Evolutionary conservation across 495 filamentous ascomycete genomes (phyloP).

Genomic region (Penicillium ucsense): DNA sequence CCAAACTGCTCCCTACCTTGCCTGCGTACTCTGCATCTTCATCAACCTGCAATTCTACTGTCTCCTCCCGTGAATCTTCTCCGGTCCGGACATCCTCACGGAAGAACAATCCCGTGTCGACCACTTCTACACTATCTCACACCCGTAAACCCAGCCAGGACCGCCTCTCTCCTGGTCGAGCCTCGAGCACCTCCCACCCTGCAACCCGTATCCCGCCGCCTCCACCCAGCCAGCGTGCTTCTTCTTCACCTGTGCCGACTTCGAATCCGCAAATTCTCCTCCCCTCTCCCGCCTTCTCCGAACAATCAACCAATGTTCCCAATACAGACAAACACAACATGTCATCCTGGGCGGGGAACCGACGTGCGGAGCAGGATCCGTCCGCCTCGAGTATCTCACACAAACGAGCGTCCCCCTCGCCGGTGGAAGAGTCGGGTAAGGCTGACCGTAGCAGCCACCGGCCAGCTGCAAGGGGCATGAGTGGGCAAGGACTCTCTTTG

Average conservation of each 20-base stretch:
- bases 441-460: conserved; percentile 27
- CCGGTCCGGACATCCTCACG: conserved; percentile 32
- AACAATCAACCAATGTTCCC: conserved; percentile 48
- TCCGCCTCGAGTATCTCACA: conserved; percentile 34
- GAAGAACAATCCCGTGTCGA: conserved; percentile 20
- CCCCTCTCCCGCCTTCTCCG: conserved; percentile 41
- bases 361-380: conserved; percentile 29
- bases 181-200: conserved; percentile 29
- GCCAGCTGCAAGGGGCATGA: conserved; percentile 47
- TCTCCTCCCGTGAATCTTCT: conserved; percentile 43
- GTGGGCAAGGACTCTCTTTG: conserved; percentile 57
- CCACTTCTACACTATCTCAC: conserved; percentile 30
- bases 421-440: conserved; percentile 25
- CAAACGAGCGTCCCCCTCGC: conserved; percentile 24
- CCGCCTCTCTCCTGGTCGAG: conserved; percentile 49
- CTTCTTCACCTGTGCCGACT: conserved; percentile 47
- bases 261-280: conserved; percentile 44
- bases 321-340: conserved; percentile 54
- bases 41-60: conserved; percentile 33
- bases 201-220: conserved; percentile 36
- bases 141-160: conserved; percentile 66
- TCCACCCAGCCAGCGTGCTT: conserved; percentile 45
- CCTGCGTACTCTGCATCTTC: conserved; percentile 23
- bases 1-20: conserved; percentile 25
- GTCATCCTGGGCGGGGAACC: conserved; percentile 49